These are phyloP conservation scores for Fraxinus nigra DNA, from an alignment of 305 asterid species.

Conservation along the genomic window DNA sequence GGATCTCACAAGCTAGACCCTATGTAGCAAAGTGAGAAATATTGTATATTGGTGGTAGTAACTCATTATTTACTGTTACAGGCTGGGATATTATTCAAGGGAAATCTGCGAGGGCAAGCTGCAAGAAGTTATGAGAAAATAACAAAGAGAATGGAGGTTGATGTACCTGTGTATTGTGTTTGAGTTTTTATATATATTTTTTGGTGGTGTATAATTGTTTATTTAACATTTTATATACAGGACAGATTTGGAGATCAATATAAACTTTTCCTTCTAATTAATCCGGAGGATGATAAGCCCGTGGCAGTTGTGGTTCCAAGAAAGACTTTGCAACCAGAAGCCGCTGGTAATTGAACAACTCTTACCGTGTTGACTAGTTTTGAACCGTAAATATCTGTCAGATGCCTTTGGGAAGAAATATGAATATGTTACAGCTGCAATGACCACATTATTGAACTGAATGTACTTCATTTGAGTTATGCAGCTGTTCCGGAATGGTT, in stretches of 20 bases:
- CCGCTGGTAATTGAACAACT: conserved; percentile 52
- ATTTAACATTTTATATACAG: conserved; percentile 45
- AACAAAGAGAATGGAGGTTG: conserved; percentile 74
- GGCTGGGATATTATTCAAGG: conserved; percentile 95
- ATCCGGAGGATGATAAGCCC: conserved; percentile 97
- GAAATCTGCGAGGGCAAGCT: conserved; percentile 91
- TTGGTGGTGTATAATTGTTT: conserved; percentile 6
- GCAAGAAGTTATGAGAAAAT: conserved; percentile 79
- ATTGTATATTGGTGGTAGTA: background rate
- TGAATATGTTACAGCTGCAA: conserved; percentile 1
- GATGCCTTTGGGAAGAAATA: background rate
- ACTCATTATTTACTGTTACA: conserved; percentile 32
- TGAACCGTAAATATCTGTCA: background rate
- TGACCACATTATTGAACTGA: conserved; percentile 10
- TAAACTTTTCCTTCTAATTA: conserved; percentile 77
- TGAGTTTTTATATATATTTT: conserved; percentile 9
- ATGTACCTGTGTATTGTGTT: conserved; percentile 28
- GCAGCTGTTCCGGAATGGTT: conserved; percentile 99
- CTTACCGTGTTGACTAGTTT: conserved; percentile 13
- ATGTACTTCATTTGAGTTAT: conserved; percentile 27
- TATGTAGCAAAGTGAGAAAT: background rate
- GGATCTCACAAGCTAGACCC: background rate
- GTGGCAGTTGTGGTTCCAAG: conserved; percentile 95
- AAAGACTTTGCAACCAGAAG: conserved; percentile 81
- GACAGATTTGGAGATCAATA: conserved; percentile 81